phyloP scores from a whole-genome alignment of 1,139 yeast species.

The Dujonia santamariae region DNA sequence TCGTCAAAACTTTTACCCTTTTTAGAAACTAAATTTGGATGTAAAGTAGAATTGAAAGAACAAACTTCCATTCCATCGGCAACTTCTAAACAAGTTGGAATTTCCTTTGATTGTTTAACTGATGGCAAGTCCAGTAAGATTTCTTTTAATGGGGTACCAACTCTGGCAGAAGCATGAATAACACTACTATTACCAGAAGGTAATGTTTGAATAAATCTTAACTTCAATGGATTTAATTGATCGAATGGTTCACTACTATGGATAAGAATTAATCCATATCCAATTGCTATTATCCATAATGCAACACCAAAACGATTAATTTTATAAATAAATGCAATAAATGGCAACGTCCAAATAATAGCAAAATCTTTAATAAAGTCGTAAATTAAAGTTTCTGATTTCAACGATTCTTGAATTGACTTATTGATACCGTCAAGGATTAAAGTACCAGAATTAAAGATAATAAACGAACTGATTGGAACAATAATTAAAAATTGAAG shows the following conservation, averaged over 20 bases:
- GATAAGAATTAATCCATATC: slow-evolving; percentile 36
- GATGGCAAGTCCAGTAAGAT: slow-evolving; percentile 64
- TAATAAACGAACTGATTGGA: slow-evolving; percentile 57
- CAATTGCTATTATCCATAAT: slow-evolving; percentile 29
- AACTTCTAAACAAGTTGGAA: slow-evolving; percentile 31
- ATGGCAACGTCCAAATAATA: slow-evolving; percentile 49
- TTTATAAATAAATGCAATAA: slow-evolving; percentile 71
- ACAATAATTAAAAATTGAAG: slow-evolving; percentile 66
- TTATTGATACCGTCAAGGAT: slow-evolving; percentile 64
- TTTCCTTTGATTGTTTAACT: slow-evolving; percentile 33
- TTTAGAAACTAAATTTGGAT: slow-evolving; percentile 53
- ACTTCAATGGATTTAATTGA: slow-evolving; percentile 59
- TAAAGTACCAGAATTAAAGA: slow-evolving; percentile 51
- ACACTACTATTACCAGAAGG: slow-evolving; percentile 38
- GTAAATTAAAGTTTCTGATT: slow-evolving; percentile 48
- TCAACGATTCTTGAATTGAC: slow-evolving; percentile 62
- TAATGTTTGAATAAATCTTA: slow-evolving; percentile 61
- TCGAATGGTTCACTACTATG: slow-evolving; percentile 52
- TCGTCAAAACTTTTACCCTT: slow-evolving; percentile 34
- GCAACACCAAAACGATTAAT: slow-evolving; percentile 52
- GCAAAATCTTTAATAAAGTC: slow-evolving; percentile 32
- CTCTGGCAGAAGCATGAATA: slow-evolving; percentile 52
- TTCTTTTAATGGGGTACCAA: slow-evolving; percentile 33
- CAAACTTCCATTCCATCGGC: slow-evolving; percentile 53
- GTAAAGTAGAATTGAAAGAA: slow-evolving; percentile 43